Evolutionary conservation across 1,284 basidiomycete genomes (phyloP), one percentile per base, ranked within the genome.

Genomic region (Entoloma clypeatum): DNA sequence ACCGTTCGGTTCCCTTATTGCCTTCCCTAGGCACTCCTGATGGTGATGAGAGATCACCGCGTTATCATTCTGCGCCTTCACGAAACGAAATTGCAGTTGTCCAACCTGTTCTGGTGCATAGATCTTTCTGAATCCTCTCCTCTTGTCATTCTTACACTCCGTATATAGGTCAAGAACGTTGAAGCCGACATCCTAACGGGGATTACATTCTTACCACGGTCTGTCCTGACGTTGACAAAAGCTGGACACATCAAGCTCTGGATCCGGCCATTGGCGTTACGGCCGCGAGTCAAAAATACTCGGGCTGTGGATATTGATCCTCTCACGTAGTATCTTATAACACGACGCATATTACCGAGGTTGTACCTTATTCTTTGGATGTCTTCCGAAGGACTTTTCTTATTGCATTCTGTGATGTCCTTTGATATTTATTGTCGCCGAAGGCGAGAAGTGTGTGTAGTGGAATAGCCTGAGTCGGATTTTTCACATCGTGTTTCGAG

Each of bases 61-160:
- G 79, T 17, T 92, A 83, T 55, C 93, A 96, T 56, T 79, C 88
- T 10, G 86, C 93, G 1, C 90, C 91, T 2, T 88, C 90, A 2
- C 73, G 91, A 18, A 90, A 86, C 48, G 92, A 96, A 53, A 83
- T 95, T 5, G 87, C 92, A 3, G 77, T 91, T 19, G 80, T 96
- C 3, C 93, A 96, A 57, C 93, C 93, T 18, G 89, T 95, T 25
- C 68, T 95, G 52, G 89, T 92, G 57, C 53, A 86, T 72, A 4
- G 11, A 51, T 30, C 43, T 21, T 14, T 22, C 22, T 36, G 23
- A 13, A 41, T 28, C 17, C 21, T 35, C 7, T 17, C 13, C 14
- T 19, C 5, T 29, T 27, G 39, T 7, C n/a, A 19, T 24, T 9
- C 18, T 9, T 31, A 14, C 28, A 14, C 16, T n/a, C n/a, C 6